Conservation (phyloP, 1,139 yeast species). For the Magnusiomyces suaveolens region DNA sequence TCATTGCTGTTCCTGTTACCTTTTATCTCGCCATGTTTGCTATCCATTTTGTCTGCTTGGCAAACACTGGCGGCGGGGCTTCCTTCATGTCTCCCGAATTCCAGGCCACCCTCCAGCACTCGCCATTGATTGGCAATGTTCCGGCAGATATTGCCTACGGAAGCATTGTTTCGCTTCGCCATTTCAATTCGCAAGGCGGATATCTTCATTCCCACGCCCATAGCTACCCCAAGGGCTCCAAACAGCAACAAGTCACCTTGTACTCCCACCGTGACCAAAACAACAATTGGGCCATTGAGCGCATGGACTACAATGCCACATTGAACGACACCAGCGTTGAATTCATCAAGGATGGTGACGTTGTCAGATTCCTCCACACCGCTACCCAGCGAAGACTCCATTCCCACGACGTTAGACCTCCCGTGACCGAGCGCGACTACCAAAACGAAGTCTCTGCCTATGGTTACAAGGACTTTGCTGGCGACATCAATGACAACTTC, state of each 20-base stretch:
- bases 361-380: constrained; percentile 67
- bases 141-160: constrained; percentile 83
- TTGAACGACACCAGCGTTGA: constrained; percentile 14
- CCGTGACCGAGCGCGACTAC: constrained; percentile 89
- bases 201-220: constrained; percentile 89
- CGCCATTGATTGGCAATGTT: constrained; percentile 57
- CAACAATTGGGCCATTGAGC: constrained; percentile 75
- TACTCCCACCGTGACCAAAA: constrained; percentile 88
- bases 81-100: constrained; percentile 86
- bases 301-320: constrained; percentile 25
- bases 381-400: constrained; percentile 74
- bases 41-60: constrained; percentile 63
- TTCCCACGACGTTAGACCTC: constrained; percentile 92
- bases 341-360: constrained; percentile 64
- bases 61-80: constrained; percentile 76
- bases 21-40: constrained; percentile 68
- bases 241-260: constrained; percentile 83
- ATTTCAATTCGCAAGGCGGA: constrained; percentile 81
- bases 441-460: constrained; percentile 90
- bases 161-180: constrained; percentile 71
- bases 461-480: constrained; percentile 82
- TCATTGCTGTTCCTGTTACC: constrained; percentile 60
- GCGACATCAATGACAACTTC: constrained; percentile 95
- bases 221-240: constrained; percentile 80
- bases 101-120: constrained; percentile 66